phyloP scores from a whole-genome alignment of 257 asterid genomes.

The Solanum verrucosum region DNA sequence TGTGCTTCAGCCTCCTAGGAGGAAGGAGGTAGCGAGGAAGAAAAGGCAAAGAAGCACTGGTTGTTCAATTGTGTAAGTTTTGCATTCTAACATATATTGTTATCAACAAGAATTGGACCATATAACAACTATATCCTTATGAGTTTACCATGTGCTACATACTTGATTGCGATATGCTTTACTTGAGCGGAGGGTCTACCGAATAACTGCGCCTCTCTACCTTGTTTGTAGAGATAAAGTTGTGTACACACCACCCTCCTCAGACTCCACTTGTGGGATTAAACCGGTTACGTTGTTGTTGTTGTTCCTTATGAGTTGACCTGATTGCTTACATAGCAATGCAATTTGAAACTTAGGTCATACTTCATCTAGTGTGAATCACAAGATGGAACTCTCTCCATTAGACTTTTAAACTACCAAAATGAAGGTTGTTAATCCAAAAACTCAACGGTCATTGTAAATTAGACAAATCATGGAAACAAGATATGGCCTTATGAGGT shows the following conservation, averaged over 20 bases:
- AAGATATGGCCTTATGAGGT: not conserved
- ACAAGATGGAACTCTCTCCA: not conserved
- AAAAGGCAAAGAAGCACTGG: conserved; percentile 46
- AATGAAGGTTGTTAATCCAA: not conserved
- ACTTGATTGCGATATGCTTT: not conserved
- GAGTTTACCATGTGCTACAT: not conserved
- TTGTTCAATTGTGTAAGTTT: conserved; percentile 78
- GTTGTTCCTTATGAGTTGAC: not conserved
- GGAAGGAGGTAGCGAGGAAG: conserved; percentile 63
- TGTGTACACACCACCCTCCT: not conserved
- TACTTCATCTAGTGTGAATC: not conserved
- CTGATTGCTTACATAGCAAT: not conserved
- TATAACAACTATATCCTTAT: not conserved
- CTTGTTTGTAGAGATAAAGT: not conserved
- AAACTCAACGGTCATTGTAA: not conserved
- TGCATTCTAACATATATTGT: too few species aligned
- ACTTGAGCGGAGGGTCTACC: not conserved
- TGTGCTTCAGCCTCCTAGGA: conserved; percentile 91
- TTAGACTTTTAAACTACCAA: not conserved
- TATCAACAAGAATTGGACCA: not conserved
- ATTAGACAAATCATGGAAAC: not conserved
- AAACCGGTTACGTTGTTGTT: not conserved
- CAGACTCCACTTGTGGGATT: not conserved
- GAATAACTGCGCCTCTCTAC: not conserved
- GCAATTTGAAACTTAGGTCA: not conserved